Percentiles rank a stretch among this genome's conserved stretches.
These are phyloP conservation scores for Alternaria atra DNA, from an alignment of 2,329 filamentous ascomycete genomes.

Conservation along the genomic window DNA sequence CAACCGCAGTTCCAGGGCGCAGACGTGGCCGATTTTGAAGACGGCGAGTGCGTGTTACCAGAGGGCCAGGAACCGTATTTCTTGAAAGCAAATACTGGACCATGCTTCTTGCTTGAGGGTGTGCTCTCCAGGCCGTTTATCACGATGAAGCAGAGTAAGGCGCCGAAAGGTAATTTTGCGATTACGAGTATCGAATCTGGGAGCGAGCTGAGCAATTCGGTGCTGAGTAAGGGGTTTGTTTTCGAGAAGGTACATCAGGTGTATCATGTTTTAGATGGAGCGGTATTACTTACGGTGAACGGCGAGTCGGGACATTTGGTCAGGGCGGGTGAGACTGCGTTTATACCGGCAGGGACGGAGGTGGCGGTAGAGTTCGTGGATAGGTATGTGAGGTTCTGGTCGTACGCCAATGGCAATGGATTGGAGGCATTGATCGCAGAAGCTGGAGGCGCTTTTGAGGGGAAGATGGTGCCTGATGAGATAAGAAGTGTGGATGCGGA, in stretches of 20 bases:
- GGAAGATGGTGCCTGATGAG: slow-evolving; percentile 27
- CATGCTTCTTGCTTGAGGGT: slow-evolving; percentile 26
- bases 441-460: slow-evolving; percentile 25
- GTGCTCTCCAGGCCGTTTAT: slow-evolving; percentile 26
- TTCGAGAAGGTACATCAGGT: slow-evolving; percentile 28
- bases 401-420: slow-evolving; percentile 29
- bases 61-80: slow-evolving; percentile 22
- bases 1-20: slow-evolving; percentile 22
- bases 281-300: slow-evolving; percentile 19
- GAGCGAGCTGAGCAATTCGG: slow-evolving; percentile 13
- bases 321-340: slow-evolving; percentile 27
- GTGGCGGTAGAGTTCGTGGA: slow-evolving; percentile 25
- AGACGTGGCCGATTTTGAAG: slow-evolving; percentile 16
- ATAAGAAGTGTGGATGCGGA: slow-evolving; percentile 5
- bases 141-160: slow-evolving; percentile 23
- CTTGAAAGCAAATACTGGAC: slow-evolving; percentile 30
- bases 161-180: slow-evolving; percentile 24
- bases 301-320: slow-evolving; percentile 21
- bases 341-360: slow-evolving; percentile 27
- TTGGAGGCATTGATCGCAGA: slow-evolving; percentile 26
- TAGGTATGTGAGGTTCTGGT: slow-evolving; percentile 29
- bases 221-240: slow-evolving; percentile 19
- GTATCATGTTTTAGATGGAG: slow-evolving; percentile 27
- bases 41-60: slow-evolving; percentile 18
- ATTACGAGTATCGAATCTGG: slow-evolving; percentile 33